Evolutionary conservation across 108 stramenopile species (phyloP).

Genomic region (Discostella pseudostelligera): DNA sequence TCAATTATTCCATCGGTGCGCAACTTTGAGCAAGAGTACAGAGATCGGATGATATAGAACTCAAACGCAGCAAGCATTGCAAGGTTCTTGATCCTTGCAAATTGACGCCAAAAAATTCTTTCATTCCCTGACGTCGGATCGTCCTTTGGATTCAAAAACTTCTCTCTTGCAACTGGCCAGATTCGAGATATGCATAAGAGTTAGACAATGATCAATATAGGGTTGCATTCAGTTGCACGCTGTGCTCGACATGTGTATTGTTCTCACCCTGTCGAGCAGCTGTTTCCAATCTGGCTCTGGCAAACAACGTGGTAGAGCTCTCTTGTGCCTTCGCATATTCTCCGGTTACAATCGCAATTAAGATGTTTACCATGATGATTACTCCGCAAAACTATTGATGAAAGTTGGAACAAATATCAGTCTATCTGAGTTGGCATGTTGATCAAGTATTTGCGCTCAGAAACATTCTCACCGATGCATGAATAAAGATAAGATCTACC

Average conservation of each 20-base stretch:
- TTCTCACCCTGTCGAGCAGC: conserved; percentile 11
- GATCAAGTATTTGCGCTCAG: too few relatives aligned
- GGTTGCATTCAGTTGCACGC: too few relatives aligned
- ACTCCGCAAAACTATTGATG: conserved; percentile 15
- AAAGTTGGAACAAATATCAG: background rate
- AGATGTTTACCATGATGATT: conserved; percentile 25
- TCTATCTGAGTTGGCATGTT: background rate
- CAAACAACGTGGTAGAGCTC: conserved; percentile 5
- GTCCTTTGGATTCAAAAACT: background rate
- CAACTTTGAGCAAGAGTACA: background rate
- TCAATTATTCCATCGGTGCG: background rate
- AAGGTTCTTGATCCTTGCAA: background rate
- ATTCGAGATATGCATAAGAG: background rate
- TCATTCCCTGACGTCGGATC: conserved; percentile 5
- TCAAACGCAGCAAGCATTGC: background rate
- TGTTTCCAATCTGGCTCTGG: conserved; percentile 15
- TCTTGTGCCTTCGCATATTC: conserved; percentile 8
- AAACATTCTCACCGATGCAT: conserved; percentile 21
- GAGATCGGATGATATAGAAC: conserved; percentile 6
- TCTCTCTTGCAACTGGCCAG: conserved; percentile 3
- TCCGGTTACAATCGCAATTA: conserved; percentile 29
- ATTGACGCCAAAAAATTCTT: conserved; percentile 1
- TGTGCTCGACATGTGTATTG: background rate
- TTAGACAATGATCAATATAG: background rate
- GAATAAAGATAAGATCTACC: conserved; percentile 7